phyloP scores from a whole-genome alignment of 2,329 filamentous ascomycete genomes.

The Dactylellina leptospora region DNA sequence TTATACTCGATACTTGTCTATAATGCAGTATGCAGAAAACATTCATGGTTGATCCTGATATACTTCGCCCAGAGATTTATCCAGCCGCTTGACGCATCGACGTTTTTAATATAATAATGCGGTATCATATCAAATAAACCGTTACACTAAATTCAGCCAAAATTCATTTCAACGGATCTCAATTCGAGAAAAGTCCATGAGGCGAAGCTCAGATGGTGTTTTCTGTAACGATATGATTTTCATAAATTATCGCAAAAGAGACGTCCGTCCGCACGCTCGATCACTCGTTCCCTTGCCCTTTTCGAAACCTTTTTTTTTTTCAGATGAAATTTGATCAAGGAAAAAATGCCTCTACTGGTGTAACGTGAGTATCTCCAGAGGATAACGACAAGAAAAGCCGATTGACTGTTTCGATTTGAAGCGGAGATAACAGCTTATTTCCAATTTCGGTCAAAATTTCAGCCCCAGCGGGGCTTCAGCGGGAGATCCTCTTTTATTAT shows the following conservation, averaged over 20 bases:
- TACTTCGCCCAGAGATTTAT: no score
- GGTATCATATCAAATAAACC: conserved; percentile 1
- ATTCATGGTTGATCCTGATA: no score
- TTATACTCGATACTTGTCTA: no score
- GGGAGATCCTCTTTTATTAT: no score
- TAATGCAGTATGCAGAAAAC: no score
- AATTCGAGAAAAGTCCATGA: background rate
- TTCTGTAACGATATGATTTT: no score
- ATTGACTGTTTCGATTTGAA: background rate
- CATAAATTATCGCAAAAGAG: no score
- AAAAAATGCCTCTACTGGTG: conserved; percentile 18
- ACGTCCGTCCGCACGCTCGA: no score
- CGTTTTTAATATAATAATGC: conserved; percentile 21
- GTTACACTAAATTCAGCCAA: conserved; percentile 10
- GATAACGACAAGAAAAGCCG: background rate
- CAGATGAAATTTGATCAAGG: conserved; percentile 3
- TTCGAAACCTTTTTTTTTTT: no score
- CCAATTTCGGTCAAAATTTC: background rate
- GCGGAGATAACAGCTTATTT: background rate
- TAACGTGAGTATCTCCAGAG: background rate
- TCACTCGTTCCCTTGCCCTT: no score
- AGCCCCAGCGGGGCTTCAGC: no score
- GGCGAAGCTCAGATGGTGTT: no score
- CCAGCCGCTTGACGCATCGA: conserved; percentile 23
- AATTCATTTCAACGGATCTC: background rate